phyloP scores from a whole-genome alignment of 306 rosid genomes.

The Elaeagnus macrophylla region DNA sequence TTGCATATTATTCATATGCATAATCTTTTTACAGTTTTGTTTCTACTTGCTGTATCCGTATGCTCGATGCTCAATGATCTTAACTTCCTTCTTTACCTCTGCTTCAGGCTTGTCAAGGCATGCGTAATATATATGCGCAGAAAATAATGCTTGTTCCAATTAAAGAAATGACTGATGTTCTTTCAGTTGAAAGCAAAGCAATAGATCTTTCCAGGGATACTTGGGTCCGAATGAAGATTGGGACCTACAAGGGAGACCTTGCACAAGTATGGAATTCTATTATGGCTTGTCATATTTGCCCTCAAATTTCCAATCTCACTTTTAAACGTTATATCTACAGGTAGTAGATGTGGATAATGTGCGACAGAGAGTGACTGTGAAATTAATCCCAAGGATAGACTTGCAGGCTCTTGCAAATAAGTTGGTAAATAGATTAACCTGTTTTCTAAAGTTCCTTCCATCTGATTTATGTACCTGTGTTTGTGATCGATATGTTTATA shows the following conservation, averaged over 20 bases:
- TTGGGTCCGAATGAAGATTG: constrained; percentile 96
- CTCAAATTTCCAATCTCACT: constrained; percentile 13
- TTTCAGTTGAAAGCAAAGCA: constrained; percentile 92
- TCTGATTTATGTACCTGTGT: neutral
- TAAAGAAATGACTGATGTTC: constrained; percentile 94
- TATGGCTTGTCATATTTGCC: neutral
- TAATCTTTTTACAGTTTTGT: too few relatives aligned
- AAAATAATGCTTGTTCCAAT: constrained; percentile 81
- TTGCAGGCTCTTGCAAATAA: constrained; percentile 90
- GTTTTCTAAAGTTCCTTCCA: constrained; percentile 9
- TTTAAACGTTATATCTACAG: constrained; percentile 32
- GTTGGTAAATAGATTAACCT: constrained; percentile 41
- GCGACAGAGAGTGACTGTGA: constrained; percentile 85
- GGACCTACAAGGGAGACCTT: constrained; percentile 91
- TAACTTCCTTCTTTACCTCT: constrained; percentile 12
- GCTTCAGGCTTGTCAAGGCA: constrained; percentile 86
- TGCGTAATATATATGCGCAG: constrained; percentile 63
- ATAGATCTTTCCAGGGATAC: constrained; percentile 91
- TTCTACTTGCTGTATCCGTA: neutral
- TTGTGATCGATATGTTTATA: neutral
- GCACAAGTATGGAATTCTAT: constrained; percentile 51
- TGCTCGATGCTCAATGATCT: constrained; percentile 9
- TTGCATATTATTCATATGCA: too few relatives aligned
- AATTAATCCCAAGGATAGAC: constrained; percentile 93
- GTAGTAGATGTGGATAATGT: constrained; percentile 93